Conservation (phyloP, 176 grass and related monocot species). For the Triticum timopheevii region DNA sequence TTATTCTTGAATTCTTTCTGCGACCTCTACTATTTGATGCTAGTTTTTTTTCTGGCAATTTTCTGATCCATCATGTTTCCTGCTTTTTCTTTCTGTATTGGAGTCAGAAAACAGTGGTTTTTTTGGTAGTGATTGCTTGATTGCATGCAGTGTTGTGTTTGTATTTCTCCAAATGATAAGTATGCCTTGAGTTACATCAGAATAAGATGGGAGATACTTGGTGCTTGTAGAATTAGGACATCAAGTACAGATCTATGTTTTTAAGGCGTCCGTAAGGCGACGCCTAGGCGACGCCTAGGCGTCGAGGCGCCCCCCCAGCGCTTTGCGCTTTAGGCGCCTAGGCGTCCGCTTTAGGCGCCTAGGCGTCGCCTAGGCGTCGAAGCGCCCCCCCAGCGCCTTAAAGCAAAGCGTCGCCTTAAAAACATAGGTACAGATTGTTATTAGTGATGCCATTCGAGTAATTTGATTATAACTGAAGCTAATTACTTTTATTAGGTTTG, state of each 20-base stretch:
- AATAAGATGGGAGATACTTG: background rate
- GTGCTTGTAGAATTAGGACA: slow-evolving; percentile 18
- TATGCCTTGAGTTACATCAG: background rate
- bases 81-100: background rate
- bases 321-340: no score
- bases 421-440: background rate
- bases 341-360: no score
- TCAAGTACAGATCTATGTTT: background rate
- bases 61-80: background rate
- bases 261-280: no score
- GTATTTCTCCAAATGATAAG: background rate
- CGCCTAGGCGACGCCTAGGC: no score
- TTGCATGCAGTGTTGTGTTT: background rate
- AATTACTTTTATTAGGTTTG: background rate
- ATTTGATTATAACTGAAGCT: background rate
- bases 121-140: slow-evolving; percentile 19
- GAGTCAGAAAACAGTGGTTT: background rate
- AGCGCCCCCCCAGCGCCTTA: no score
- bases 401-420: no score
- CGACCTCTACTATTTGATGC: background rate
- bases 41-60: background rate
- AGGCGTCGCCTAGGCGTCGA: no score
- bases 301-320: no score
- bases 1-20: slow-evolving; percentile 1
- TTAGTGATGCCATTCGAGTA: background rate